These are phyloP conservation scores for Mycena olivaceomarginata DNA, from an alignment of 768 basidiomycete species.

Conservation along the genomic window DNA sequence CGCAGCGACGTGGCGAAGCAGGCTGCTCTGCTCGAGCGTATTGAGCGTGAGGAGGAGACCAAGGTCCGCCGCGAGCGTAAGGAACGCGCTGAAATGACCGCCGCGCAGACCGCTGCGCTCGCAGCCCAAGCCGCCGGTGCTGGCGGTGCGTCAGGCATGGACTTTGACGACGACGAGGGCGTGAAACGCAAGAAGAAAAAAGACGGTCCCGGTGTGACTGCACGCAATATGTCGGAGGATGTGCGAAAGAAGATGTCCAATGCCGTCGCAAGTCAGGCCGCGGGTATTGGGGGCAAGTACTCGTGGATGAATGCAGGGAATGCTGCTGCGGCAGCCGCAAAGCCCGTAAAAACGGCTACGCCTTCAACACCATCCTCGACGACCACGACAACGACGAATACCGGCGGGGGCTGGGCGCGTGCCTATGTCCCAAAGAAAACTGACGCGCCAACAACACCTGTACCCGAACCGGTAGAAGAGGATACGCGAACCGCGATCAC, in stretches of 20 bases:
- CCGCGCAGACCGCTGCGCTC: slow-evolving; percentile 79
- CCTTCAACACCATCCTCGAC: slow-evolving; percentile 51
- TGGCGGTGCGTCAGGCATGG: slow-evolving; percentile 53
- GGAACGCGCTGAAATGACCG: slow-evolving; percentile 83
- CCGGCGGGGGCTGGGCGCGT: slow-evolving; percentile 55
- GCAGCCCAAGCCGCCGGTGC: slow-evolving; percentile 71
- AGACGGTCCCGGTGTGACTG: slow-evolving; percentile 89
- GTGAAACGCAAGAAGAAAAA: slow-evolving; percentile 88
- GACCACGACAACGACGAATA: slow-evolving; percentile 47
- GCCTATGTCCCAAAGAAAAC: slow-evolving; percentile 78
- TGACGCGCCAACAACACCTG: slow-evolving; percentile 47
- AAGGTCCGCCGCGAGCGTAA: slow-evolving; percentile 85
- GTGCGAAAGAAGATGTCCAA: slow-evolving; percentile 95
- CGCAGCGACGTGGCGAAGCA: slow-evolving; percentile 89
- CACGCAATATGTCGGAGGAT: slow-evolving; percentile 94
- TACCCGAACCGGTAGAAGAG: slow-evolving; percentile 68
- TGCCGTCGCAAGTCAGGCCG: slow-evolving; percentile 91
- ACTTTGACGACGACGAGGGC: slow-evolving; percentile 66
- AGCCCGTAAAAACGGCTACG: slow-evolving; percentile 59
- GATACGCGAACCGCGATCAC: slow-evolving; percentile 78
- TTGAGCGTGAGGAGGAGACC: slow-evolving; percentile 91
- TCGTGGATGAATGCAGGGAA: slow-evolving; percentile 90
- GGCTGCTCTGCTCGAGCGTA: slow-evolving; percentile 82
- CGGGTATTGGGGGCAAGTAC: slow-evolving; percentile 89
- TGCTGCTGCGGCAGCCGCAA: slow-evolving; percentile 62